A percentile compares a stretch with the other conserved stretches of the same genome.
These are phyloP conservation scores for Lagenidium giganteum DNA, from an alignment of 352 stramenopile genomes.

Conservation along the genomic window DNA sequence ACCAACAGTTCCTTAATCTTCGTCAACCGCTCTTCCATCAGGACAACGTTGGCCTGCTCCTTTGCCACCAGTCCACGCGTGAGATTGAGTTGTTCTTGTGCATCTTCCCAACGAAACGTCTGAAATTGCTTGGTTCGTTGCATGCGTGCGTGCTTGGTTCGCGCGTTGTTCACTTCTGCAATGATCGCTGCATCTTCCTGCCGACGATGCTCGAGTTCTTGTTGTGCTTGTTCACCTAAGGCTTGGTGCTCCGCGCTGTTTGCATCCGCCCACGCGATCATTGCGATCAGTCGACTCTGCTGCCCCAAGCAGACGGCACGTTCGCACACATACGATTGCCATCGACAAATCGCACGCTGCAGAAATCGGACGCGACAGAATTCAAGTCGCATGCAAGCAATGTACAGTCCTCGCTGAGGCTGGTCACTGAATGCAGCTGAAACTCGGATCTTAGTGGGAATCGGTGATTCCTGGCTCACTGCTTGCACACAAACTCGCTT, in stretches of 20 bases:
- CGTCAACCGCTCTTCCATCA: constrained; percentile 21
- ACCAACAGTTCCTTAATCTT: constrained; percentile 13
- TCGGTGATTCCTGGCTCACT: too few species aligned
- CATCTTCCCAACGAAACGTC: too few species aligned
- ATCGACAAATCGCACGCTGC: constrained; percentile 2
- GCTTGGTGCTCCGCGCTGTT: constrained; percentile 17
- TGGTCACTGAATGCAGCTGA: constrained; percentile 13
- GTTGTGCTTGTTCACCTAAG: constrained; percentile 14
- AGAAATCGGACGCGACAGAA: constrained; percentile 1
- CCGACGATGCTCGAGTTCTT: constrained; percentile 5
- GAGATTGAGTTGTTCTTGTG: too few species aligned
- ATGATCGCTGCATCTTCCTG: constrained; percentile 12
- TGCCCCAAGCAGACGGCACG: constrained; percentile 3
- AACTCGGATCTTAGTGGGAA: background rate
- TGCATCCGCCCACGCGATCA: constrained; percentile 5
- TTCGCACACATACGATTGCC: constrained; percentile 6
- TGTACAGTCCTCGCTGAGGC: constrained; percentile 8
- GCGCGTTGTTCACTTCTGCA: too few species aligned
- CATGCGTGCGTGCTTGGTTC: too few species aligned
- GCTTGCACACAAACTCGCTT: too few species aligned
- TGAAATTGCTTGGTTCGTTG: too few species aligned
- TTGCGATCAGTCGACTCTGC: constrained; percentile 1
- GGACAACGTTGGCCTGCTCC: constrained; percentile 16
- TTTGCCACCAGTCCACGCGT: constrained; percentile 22
- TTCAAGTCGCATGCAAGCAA: constrained; percentile 5